Evolutionary conservation across 2,329 filamentous ascomycete genomes (phyloP), one percentile per base, ranked within the genome.

Genomic region (Escovopsis weberi): DNA sequence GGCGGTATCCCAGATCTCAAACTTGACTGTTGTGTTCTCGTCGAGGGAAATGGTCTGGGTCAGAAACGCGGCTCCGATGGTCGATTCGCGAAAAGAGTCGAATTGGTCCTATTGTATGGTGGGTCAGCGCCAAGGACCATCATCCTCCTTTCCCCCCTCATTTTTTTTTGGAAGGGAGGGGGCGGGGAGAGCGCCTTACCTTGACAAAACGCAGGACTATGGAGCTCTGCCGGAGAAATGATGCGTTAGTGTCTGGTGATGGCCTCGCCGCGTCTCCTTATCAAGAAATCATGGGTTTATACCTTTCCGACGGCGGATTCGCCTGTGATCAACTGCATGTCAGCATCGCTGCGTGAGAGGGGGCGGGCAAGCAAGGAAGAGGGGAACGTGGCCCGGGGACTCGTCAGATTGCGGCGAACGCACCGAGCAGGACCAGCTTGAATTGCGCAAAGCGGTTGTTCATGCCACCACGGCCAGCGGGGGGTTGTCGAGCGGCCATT

Each of bases 251-350:
- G 11, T 9, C 11, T 32, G 11, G 28, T 32, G 28, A 32, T 32
- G 28, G 28, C 19, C 30, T 15, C 6, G 26, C 41, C 38, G 8
- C 26, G 36, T 41, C 9, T 33, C 26, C 7, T 28, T 28, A 33
- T 19, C 28, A 40, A 38, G 26, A 12, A 15, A 38, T 34, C 33
- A 18, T 15, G 33, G 12, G 40, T 33, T 44, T 51, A 53, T 66
- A 93, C 86, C 85, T 98, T 98, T 81, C 91, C 91, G 45, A 98
- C 91, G 46, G 91, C 91, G 54, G 91, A 98, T 72, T 98, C 91
- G 63, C 91, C 89, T 96, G 61, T 40, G 53, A 43, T 49, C 45
- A 45, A 39, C 35, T 32, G 35, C 37, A 39, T 36, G 43, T 51
- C 40, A 51, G 48, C 43, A 18, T 33, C 18, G 23, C 23, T 23